Base-by-base conservation (phyloP, 495 filamentous ascomycete genomes). In the Talaromyces wortmannii region DNA sequence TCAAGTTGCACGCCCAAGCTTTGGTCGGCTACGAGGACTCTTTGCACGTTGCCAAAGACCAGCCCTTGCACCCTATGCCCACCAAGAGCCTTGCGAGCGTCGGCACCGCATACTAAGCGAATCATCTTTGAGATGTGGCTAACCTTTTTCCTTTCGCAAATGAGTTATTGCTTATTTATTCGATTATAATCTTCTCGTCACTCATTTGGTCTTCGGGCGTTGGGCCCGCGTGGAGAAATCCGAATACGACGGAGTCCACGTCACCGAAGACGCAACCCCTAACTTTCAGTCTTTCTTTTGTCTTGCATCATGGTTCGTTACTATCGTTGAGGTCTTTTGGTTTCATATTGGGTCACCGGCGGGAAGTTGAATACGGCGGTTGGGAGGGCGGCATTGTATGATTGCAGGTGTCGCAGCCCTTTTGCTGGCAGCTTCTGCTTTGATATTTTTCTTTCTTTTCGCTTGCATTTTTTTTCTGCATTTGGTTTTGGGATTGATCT, bases 1-100 rank as follows among this genome's bases (percentile, higher is more conserved):
- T 97, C 83, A 91, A 94, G 65, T 86, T 96, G 55, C 92, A 97
- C 72, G 88, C 94, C 13, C 91, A 97, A 71, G 91, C 94, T 50
- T 83, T 98, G 17, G 81, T 89, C 45, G 90, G 94, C 67, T 96
- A 96, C 68, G 91, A 95, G 62, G 95, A 96, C 65, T 89, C 80
- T 45, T 57, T 78, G 44, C 71, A 72, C 50, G 68, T 75, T 48
- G 62, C 62, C 50, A 76, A 76, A 62, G 73, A 76, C 52, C 73
- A 76, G 58, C 73, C 72, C 32, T 72, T 78, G 23, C 73, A 76
- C 44, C 63, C 72, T 13, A 69, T 78, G 59, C 67, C 75, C 7
- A 68, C 71, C 16, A 76, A 78, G 64, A 70, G 73, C 50, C 71
- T 78, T 50, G 69, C 72, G 18, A 74, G 70, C 57, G 67, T 76